Percentiles rank a stretch among this genome's conserved stretches.
phyloP scores from a whole-genome alignment of 352 stramenopile genomes.

The Elongisporangium senticosum region DNA sequence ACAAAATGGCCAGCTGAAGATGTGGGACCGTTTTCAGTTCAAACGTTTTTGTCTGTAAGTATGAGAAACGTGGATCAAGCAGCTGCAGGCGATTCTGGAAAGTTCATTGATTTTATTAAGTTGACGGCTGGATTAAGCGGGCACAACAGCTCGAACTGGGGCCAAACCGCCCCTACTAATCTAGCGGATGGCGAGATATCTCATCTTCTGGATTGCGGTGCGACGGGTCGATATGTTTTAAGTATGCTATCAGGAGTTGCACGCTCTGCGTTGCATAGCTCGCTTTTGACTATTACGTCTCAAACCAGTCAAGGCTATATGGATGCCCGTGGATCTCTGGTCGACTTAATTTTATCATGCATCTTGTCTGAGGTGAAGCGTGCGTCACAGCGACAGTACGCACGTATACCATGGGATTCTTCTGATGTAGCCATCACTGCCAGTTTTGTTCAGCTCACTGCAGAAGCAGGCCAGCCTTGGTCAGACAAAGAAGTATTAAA shows the following conservation, averaged over 20 bases:
- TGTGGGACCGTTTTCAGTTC: slow-evolving; percentile 55
- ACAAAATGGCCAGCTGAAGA: slow-evolving; percentile 62
- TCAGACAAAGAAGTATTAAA: slow-evolving; percentile 77
- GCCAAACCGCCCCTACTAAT: slow-evolving; percentile 16
- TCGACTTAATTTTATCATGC: slow-evolving; percentile 49
- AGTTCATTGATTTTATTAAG: slow-evolving; percentile 83
- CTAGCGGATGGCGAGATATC: slow-evolving; percentile 34
- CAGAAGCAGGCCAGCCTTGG: slow-evolving; percentile 61
- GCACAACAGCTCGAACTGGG: slow-evolving; percentile 26
- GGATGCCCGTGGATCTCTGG: slow-evolving; percentile 23
- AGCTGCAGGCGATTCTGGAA: slow-evolving; percentile 22
- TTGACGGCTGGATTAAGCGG: slow-evolving; percentile 68
- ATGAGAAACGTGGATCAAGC: background rate
- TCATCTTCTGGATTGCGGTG: slow-evolving; percentile 52
- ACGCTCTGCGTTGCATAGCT: slow-evolving; percentile 35
- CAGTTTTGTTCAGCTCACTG: slow-evolving; percentile 66
- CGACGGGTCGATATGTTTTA: slow-evolving; percentile 48
- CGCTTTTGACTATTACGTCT: slow-evolving; percentile 18
- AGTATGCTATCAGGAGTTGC: slow-evolving; percentile 42
- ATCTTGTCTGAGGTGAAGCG: slow-evolving; percentile 60
- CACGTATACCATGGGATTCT: slow-evolving; percentile 79
- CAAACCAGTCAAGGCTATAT: background rate
- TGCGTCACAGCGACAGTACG: slow-evolving; percentile 72
- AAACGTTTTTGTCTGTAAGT: slow-evolving; percentile 28
- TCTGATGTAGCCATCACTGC: slow-evolving; percentile 61